Evolutionary conservation across 2,329 filamentous ascomycete species (phyloP), one percentile per base, ranked within the genome.

Genomic region (Fusarium lateritium): DNA sequence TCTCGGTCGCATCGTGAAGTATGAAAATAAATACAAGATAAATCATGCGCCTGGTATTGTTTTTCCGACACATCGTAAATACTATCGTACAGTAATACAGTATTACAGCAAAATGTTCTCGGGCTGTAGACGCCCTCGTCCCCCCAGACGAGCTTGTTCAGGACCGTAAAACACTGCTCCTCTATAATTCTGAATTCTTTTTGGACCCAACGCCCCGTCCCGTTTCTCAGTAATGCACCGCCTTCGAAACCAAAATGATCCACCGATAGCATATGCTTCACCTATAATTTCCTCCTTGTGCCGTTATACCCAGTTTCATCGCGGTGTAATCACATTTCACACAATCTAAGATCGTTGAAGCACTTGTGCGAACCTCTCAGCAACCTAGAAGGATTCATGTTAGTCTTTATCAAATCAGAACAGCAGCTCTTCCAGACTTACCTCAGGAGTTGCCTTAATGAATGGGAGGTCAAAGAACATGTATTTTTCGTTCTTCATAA

Each of bases 391-490:
- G 10, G 13, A 34, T 22, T 17, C 9, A 26, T 28, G 51, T 72
- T 67, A 74, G 57, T 40, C 19, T 19, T 43, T n/a, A 21, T n/a
- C 15, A n/a, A 7, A 39, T 19, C 14, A 22, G 26, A 13, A 33
- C 13, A 5, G 22, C 9, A n/a, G 6, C 13, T 5, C 11, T 1
- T 5, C 47, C 17, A 26, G 34, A 45, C 82, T 79, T 84, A 97
- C 94, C 85, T 98, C 94, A 70, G 94, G 94, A 72, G 91, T 89
- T 70, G 91, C 88, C 83, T 97, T 97, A 81, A 98, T 92, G 75
- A 97, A 98, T 26, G 93, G 92, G 71, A 97, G 85, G 51, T 96
- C 93, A 84, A 97, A 98, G 84, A 99, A 97, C 76, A 90, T 90
- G 79, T 95, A 97, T 76, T 90, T 93, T 55, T 92, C 91, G 78